Evolutionary conservation across 2,329 filamentous ascomycete species (phyloP), one percentile per base, ranked within the genome.

Genomic region (Cercospora sp.): DNA sequence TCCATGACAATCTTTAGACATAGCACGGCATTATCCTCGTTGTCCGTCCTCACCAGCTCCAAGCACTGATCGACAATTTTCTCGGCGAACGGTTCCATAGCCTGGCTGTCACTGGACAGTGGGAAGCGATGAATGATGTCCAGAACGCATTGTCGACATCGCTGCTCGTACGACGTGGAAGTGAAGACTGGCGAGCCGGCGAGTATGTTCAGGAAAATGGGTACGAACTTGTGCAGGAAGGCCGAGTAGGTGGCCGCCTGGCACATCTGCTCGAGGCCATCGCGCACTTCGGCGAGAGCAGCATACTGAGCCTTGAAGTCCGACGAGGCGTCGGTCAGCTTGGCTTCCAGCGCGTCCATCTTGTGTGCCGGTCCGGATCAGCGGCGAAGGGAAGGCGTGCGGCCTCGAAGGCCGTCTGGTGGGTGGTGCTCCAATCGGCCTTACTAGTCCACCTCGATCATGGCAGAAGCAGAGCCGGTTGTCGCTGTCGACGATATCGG

Each of bases 1-100:
- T 99, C 95, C 84, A 97, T 97, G 62, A 97, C 93, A 13, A 94
- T 97, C 84, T 99, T 99, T 82, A 99, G 93, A 78, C 94, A 97
- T 70, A 99, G 83, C n/a, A 96, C 93, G 2, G 94, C 95, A 84
- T 99, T 99, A 71, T 99, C 95, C 81, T 99, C 95, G 75, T 99
- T 99, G 80, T 99, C 95, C 51, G 89, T 90, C 73, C 90, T 89
- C 68, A 98, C 93, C 67, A 99, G 83, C 64, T 88, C 87, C 89
- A 98, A 94, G 71, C 98, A 86, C 72, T 97, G 86, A 77, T 97
- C 94, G 68, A 97, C 92, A 69, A 97, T 90, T 77, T 96, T 92
- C 72, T 89, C 87, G 45, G 94, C 94, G 79, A 94, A 96, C 0
- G 90, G 91, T 78, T 98, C 94, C 80, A 97, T 90, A 0, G 89